Conservation (phyloP, 2,329 filamentous ascomycete species). For the Corynespora cassiicola region DNA sequence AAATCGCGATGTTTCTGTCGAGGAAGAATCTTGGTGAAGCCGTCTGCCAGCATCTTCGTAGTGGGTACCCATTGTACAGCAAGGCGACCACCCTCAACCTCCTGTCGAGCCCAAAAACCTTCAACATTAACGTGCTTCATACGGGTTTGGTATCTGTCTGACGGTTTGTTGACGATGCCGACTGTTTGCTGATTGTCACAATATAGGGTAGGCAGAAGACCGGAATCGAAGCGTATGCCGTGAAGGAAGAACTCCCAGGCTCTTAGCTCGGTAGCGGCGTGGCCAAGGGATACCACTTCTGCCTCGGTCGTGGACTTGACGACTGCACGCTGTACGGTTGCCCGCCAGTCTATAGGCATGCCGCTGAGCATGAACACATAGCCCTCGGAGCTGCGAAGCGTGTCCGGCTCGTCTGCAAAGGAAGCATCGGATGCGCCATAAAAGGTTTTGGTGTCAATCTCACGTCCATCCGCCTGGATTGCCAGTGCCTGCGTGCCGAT, state of each 20-base stretch:
- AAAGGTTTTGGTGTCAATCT: conserved; percentile 14
- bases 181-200: conserved; percentile 16
- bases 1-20: conserved; percentile 8
- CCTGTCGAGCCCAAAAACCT: conserved; percentile 14
- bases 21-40: conserved; percentile 11
- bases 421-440: conserved; percentile 18
- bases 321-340: conserved; percentile 14
- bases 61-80: conserved; percentile 6
- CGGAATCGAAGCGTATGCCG: not conserved
- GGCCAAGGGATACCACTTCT: conserved; percentile 14
- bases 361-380: conserved; percentile 27
- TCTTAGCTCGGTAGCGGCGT: conserved; percentile 6
- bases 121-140: conserved; percentile 19
- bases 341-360: conserved; percentile 16
- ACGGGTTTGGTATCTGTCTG: conserved; percentile 10
- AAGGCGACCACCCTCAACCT: conserved; percentile 2
- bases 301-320: conserved; percentile 22
- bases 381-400: conserved; percentile 21
- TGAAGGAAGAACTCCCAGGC: conserved; percentile 14
- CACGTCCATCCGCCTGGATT: conserved; percentile 10
- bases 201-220: not conserved
- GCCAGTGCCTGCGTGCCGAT: conserved; percentile 10
- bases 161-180: conserved; percentile 5
- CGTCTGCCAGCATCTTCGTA: conserved; percentile 12
- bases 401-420: conserved; percentile 19